Evolutionary conservation across 306 rosid genomes (phyloP), one percentile per base, ranked within the genome.

Genomic region (Styphnolobium japonicum): DNA sequence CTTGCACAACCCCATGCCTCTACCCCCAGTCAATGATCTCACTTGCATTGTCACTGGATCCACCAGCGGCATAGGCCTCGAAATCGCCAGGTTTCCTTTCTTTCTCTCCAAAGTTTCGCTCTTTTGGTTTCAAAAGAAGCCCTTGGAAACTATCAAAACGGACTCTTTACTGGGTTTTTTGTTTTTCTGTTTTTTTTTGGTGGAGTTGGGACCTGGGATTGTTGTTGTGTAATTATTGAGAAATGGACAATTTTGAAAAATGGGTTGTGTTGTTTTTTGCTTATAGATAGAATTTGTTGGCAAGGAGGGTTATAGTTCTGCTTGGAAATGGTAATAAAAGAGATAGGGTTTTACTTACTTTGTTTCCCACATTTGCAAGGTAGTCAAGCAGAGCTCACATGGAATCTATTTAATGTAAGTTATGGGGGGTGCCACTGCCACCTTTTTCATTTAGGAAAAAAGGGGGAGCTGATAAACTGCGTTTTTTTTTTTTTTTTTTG

Each of bases 61-160:
- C 67, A 95, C 98, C 73, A 95, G 98, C 53, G 98, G 98, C 75
- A 95, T 95, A 39, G 98, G 98, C 82, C 88, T 87, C 37, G 92
- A 95, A 91, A 95, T 90, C 56, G 98, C 98, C 12, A 92, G 98
- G 98, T 94, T 52, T 55, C 7, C 3, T 0, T 22, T 14, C 42
- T 40, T 14, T 31, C 62, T 29, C 14, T 16, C 19, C 40, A 25
- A 67, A 67, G n/a, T 6, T 14, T 67, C 40, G n/a, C 27, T 9
- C 5, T 31, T n/a, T 36, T 12, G 22, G 22, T 62, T 22, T 16
- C 76, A n/a, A 12, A 31, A 21, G 9, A 39, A 16, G 4, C 12
- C n/a, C n/a, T n/a, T n/a, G n/a, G n/a, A n/a, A n/a, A n/a, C n/a
- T n/a, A n/a, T n/a, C n/a, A n/a, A n/a, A n/a, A 10, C n/a, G n/a